A percentile compares a stretch with the other conserved stretches of the same genome.
phyloP scores from a whole-genome alignment of 2,329 filamentous ascomycete genomes.

The Boeremia exigua region DNA sequence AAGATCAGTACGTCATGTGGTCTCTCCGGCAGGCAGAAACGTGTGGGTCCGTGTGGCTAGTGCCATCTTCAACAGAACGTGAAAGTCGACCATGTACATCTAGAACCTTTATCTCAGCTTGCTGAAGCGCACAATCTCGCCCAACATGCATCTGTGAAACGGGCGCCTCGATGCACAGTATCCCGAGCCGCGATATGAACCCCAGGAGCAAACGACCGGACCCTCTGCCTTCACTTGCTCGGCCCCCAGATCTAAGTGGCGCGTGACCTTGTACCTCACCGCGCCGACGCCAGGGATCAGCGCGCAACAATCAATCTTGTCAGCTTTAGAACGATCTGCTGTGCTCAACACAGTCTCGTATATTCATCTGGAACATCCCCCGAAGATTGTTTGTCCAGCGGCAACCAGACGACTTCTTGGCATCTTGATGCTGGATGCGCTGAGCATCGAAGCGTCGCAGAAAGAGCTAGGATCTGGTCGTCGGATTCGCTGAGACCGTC shows the following conservation, averaged over 20 bases:
- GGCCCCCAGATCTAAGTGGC: conserved; percentile 28
- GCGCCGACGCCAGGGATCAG: neutral
- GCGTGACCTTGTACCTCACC: conserved; percentile 22
- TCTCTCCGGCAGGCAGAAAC: conserved; percentile 17
- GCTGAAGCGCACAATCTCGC: conserved; percentile 3
- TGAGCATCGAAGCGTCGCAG: conserved; percentile 17
- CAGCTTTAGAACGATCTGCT: neutral
- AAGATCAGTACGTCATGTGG: conserved; percentile 30
- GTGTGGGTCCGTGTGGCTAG: conserved; percentile 16
- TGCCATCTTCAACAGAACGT: conserved; percentile 15
- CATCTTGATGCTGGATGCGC: conserved; percentile 23
- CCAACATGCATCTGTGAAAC: conserved; percentile 4
- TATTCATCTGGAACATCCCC: neutral
- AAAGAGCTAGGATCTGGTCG: conserved; percentile 16
- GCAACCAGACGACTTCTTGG: conserved; percentile 19
- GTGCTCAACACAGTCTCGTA: neutral
- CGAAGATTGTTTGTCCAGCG: neutral
- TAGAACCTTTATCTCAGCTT: neutral
- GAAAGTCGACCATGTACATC: neutral
- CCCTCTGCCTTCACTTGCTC: conserved; percentile 29
- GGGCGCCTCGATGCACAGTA: conserved; percentile 18
- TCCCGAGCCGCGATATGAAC: conserved; percentile 24
- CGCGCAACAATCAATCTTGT: conserved; percentile 1
- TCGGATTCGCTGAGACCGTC: neutral
- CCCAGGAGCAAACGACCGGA: conserved; percentile 2